Base-by-base conservation (phyloP, 495 filamentous ascomycete species). In the Tuber indicum region DNA sequence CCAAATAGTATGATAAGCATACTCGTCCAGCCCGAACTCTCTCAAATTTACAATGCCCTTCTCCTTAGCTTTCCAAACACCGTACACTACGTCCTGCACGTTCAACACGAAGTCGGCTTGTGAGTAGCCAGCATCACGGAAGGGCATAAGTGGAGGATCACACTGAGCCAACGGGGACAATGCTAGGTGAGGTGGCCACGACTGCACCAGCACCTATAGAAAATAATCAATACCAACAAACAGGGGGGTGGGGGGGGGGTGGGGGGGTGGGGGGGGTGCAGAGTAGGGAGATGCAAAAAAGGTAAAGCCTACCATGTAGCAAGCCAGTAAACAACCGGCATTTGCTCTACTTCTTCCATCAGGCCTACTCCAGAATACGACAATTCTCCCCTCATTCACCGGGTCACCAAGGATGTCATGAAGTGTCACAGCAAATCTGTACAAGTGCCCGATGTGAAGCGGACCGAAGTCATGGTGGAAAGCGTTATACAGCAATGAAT, bases 381-480 rank as follows among this genome's bases (percentile, higher is more conserved):
- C 91, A 9, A 92, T 90, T 71, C 93, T 88, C 39, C 92, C 91
- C 85, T 92, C 91, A 81, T 94, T 94, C 82, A 89, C 88, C 74
- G 93, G 91, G 49, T 94, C 93, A 1, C 93, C 96, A 19, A 99
- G 87, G 70, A 98, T 92, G 82, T 98, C 94, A 82, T 99, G 96
- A 84, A 99, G 92, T 69, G 93, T 89, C 45, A 98, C 90, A 2
- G 96, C 94, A 85, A 98, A 99, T 49, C 96, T 89, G 86, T 99
- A 98, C 43, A 98, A 86, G 82, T 99, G 96, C 7, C 96, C 96
- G 74, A 98, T 96, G 86, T 99, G 96, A 39, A 98, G 87, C 80
- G 96, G 96, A 77, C 96, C 96, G 84, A 99, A 99, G 85, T 99
- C 96, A 76, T 95, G 94, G 85, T 98, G 94, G 86, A 99, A 99